Base-by-base conservation (phyloP, 2,329 filamentous ascomycete species). In the Neophaeococcomyces mojaviensis region DNA sequence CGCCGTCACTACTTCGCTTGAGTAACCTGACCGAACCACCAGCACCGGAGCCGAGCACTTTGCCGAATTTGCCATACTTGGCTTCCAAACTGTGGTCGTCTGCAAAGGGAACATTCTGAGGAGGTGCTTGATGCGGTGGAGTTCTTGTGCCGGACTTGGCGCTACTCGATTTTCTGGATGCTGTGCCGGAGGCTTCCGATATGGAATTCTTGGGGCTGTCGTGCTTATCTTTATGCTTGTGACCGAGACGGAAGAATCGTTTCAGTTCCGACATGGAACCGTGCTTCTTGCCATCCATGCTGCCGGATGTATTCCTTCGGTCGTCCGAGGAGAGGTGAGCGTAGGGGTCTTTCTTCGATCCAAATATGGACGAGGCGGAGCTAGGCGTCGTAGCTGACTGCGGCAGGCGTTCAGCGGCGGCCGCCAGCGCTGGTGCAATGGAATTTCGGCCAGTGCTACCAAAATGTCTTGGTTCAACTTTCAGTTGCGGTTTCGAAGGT, bases 21-120 rank as follows among this genome's bases (percentile, higher is more conserved):
- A 98, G 88, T 41, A 98, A 69, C 54, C 90, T 80, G 13, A 98
- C 92, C 0, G 90, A 97, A 20, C 92, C 92, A 41, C 92, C 92
- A 22, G 92, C 92, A 20, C 92, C 92, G 22, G 90, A 90, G 4
- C 92, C 92, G 10, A 98, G 75, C 1, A 97, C 87, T 62, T 87
- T 92, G 47, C 90, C 92, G 54, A 98, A 84, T 62, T 96, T 97
- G 37, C 92, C 92, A 63, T 97, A 98, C 60, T 90, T 96, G 47
- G 86, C 88, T 39, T 85, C 77, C 16, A 97, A 71, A 3, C 88
- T 88, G 61, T 97, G 89, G 56, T 97, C 90, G 58, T 97, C 90
- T 18, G 86, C 87, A 63, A 98, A 98, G 0, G 92, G 92, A 44
- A 94, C 79, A 51, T 62, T 70, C 18, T 65, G 58, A 1, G 66